phyloP scores from a whole-genome alignment of 2,329 filamentous ascomycete genomes.

The Neurospora sp. region DNA sequence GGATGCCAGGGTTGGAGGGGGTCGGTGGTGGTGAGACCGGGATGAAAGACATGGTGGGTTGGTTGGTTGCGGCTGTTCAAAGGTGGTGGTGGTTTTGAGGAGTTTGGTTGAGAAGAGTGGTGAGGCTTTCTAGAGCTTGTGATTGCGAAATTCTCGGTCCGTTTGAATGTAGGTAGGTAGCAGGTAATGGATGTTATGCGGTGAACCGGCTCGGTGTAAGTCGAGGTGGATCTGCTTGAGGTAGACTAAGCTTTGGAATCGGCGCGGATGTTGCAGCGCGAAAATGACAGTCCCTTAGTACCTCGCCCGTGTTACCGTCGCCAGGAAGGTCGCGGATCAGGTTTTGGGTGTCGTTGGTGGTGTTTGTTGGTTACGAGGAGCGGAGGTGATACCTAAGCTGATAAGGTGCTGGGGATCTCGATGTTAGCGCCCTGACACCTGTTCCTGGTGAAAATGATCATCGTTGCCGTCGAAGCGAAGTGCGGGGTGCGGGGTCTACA shows the following conservation, averaged over 20 bases:
- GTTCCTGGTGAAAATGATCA: neutral
- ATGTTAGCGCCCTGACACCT: neutral
- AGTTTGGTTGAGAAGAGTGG: neutral
- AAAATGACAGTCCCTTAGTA: neutral
- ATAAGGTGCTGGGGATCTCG: neutral
- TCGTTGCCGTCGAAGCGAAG: neutral
- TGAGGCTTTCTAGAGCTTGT: neutral
- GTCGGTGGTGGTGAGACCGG: constrained; percentile 2
- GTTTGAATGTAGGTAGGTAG: neutral
- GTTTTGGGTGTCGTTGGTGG: neutral
- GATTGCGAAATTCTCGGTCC: neutral
- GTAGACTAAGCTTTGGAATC: neutral
- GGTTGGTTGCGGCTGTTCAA: neutral
- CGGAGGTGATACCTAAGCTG: neutral
- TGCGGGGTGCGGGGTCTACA: neutral
- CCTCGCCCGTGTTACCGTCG: neutral
- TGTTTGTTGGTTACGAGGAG: neutral
- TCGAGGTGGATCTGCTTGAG: neutral
- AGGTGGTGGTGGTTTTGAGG: neutral
- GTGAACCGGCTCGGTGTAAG: neutral
- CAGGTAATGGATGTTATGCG: neutral
- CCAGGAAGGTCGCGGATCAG: neutral
- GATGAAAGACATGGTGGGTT: neutral
- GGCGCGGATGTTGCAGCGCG: neutral
- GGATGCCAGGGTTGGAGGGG: neutral